Conservation (phyloP, 2,329 filamentous ascomycete genomes). For the Colletotrichum lindemuthianum region DNA sequence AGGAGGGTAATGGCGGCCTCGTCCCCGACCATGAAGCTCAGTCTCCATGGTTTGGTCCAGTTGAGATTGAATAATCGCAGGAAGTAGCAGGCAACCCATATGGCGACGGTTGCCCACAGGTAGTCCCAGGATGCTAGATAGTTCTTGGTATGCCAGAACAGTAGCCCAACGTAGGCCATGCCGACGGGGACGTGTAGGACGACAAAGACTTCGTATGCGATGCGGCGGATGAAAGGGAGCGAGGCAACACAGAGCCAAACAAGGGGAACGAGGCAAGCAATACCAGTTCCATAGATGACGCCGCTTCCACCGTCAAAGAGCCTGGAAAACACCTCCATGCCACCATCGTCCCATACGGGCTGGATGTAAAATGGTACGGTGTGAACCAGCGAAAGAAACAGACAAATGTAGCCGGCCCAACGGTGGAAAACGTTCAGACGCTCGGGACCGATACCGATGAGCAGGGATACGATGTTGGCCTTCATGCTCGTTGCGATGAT, state of each 20-base stretch:
- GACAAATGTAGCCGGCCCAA: constrained; percentile 88
- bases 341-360: constrained; percentile 84
- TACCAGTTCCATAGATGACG: constrained; percentile 85
- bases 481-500: constrained; percentile 92
- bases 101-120: constrained; percentile 80
- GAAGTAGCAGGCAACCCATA: constrained; percentile 81
- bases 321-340: constrained; percentile 74
- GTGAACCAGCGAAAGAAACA: constrained; percentile 85
- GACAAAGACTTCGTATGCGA: constrained; percentile 88
- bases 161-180: constrained; percentile 80
- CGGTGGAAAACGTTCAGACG: constrained; percentile 92
- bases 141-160: constrained; percentile 98
- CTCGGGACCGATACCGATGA: constrained; percentile 93
- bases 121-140: constrained; percentile 92
- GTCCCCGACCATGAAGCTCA: constrained; percentile 88
- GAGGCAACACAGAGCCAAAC: constrained; percentile 87
- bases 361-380: constrained; percentile 90
- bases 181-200: constrained; percentile 84
- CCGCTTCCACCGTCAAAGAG: constrained; percentile 74
- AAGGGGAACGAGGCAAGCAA: constrained; percentile 83
- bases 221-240: constrained; percentile 78
- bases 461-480: constrained; percentile 82
- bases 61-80: constrained; percentile 86
- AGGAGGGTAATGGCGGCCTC: constrained; percentile 90
- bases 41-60: constrained; percentile 83